Base-by-base conservation (phyloP, 305 asterid genomes). In the Fraxinus baroniana region DNA sequence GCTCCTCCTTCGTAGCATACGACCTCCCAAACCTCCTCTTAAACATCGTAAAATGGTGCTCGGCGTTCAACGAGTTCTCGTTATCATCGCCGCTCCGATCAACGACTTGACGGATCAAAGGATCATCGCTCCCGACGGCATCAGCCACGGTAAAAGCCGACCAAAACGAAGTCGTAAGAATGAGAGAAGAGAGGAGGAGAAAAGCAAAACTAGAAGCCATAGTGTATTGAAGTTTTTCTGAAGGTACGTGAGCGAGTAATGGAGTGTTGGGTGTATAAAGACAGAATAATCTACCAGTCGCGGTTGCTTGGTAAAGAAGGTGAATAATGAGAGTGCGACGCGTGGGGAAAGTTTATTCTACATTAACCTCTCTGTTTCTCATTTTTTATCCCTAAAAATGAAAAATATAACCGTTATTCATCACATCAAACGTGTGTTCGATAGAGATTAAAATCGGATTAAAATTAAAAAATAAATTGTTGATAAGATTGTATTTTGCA, bases 71-170 rank as follows among this genome's bases (percentile, higher is more conserved):
- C 3, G 78, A 73, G 79, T 79, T 88, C 26, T 62, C 72, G 12
- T 64, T 73, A 20, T 46, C 85, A 17, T 81, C 78, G 79, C 82
- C 80, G 73, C 62, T 52, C 62, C 22, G 22, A 52, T 55, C 85
- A 13, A 88, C 89, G 4, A 91, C 93, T 82, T 88, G 91, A 7
- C 89, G 88, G 87, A 91, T 90, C 7, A 90, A 22, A 60, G 71
- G 28, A 62, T 89, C 89, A 1, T 79, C 94, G 74, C 44, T 18
- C 5, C 30, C 79, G 52, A 3, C 20, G 72, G 20, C 57, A 32
- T 64, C 86, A 20, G 36, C 84, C 17, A n/a, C 82, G 24, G 82
- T 88, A 6, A 72, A 22, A 17, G 78, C 62, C 44, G 22, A 44
- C 32, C 80, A 68, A 32, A 78, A 66, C 75, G 86, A 84, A 41